These are phyloP conservation scores for Pythium inflatum DNA, from an alignment of 352 stramenopile genomes.

Conservation along the genomic window DNA sequence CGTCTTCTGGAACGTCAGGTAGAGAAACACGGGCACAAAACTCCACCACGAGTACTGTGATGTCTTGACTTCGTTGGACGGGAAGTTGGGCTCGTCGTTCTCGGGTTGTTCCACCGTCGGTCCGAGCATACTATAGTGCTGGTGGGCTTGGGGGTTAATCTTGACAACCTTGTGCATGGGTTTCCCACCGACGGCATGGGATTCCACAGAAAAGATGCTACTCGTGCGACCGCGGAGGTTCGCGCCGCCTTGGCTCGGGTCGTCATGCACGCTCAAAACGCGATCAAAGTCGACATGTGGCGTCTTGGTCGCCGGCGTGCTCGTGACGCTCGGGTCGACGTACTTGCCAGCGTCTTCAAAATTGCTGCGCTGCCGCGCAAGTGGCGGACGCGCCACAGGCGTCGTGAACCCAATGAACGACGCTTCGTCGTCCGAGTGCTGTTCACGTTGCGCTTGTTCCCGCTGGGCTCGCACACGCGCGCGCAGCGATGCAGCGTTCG, in stretches of 20 bases:
- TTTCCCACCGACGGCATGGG: slow-evolving; percentile 35
- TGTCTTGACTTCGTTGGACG: slow-evolving; percentile 83
- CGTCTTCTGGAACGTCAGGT: slow-evolving; percentile 87
- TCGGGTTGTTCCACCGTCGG: slow-evolving; percentile 15
- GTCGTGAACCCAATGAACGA: not conserved
- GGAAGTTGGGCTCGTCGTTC: slow-evolving; percentile 47
- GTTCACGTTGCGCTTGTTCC: slow-evolving; percentile 36
- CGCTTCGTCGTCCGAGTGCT: slow-evolving; percentile 24
- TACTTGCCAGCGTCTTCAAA: slow-evolving; percentile 34
- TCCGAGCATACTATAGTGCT: not conserved
- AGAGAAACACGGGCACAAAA: slow-evolving; percentile 87
- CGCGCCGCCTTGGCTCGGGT: not conserved
- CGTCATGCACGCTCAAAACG: slow-evolving; percentile 12
- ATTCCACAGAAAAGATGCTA: slow-evolving; percentile 70
- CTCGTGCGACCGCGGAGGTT: slow-evolving; percentile 39
- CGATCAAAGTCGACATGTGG: slow-evolving; percentile 16
- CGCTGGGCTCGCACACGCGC: slow-evolving; percentile 55
- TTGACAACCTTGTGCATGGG: slow-evolving; percentile 71
- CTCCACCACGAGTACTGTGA: slow-evolving; percentile 91
- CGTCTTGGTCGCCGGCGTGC: not conserved
- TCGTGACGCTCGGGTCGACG: not conserved
- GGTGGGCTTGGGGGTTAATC: slow-evolving; percentile 51
- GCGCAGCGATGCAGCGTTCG: slow-evolving; percentile 65
- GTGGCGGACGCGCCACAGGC: slow-evolving; percentile 1
- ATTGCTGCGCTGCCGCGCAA: slow-evolving; percentile 30